These are phyloP conservation scores for Mortierella sp. DNA, from an alignment of 371 early-diverging fungal species.

Conservation along the genomic window DNA sequence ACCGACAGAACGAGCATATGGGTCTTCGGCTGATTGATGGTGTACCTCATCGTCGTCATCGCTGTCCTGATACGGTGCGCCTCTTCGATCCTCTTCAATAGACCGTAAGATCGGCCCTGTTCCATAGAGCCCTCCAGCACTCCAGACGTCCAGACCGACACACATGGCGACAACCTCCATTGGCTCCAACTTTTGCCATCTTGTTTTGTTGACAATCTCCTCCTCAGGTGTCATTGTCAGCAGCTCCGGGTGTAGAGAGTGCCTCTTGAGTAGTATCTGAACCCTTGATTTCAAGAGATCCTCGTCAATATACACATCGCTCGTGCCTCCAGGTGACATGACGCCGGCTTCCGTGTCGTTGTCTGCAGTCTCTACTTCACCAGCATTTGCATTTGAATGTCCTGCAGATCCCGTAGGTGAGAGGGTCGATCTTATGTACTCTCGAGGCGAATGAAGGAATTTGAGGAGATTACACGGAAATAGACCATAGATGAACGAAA, in stretches of 20 bases:
- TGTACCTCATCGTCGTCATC: conserved; percentile 39
- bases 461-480: conserved; percentile 72
- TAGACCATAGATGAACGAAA: conserved; percentile 72
- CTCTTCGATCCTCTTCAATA: conserved; percentile 34
- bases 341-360: conserved; percentile 4
- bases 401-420: conserved; percentile 34
- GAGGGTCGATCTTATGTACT: conserved; percentile 55
- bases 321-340: conserved; percentile 15
- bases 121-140: conserved; percentile 56
- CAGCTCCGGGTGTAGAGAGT: conserved; percentile 71
- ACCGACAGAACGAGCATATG: too few relatives aligned
- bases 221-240: conserved; percentile 60
- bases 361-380: conserved; percentile 11
- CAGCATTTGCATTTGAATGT: conserved; percentile 12
- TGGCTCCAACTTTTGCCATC: conserved; percentile 75
- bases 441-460: conserved; percentile 65
- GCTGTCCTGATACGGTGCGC: conserved; percentile 9
- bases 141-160: conserved; percentile 69
- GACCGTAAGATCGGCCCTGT: conserved; percentile 31
- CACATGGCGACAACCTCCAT: conserved; percentile 75
- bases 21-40: too few relatives aligned
- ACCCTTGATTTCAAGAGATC: conserved; percentile 41
- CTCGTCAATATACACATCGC: conserved; percentile 29
- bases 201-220: conserved; percentile 65
- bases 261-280: conserved; percentile 63